Evolutionary conservation across 495 filamentous ascomycete genomes (phyloP).

Genomic region (Penicillium bovifimosum): DNA sequence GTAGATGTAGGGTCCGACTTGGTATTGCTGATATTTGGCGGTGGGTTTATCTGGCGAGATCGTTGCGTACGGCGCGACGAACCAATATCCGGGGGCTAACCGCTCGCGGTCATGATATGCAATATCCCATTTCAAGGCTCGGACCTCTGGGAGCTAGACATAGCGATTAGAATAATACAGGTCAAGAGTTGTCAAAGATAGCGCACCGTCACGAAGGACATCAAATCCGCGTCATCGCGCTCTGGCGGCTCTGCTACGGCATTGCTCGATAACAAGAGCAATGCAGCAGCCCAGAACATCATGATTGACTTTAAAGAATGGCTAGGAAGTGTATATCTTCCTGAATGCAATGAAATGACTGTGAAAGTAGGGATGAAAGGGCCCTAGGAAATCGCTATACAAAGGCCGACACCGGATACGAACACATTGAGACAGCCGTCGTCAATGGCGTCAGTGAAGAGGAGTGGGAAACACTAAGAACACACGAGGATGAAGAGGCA

Average conservation of each 20-base stretch:
- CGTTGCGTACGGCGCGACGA: constrained; percentile 37
- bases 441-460: not conserved
- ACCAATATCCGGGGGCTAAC: constrained; percentile 37
- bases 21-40: constrained; percentile 34
- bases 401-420: constrained; percentile 1
- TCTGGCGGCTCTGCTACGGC: constrained; percentile 27
- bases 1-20: constrained; percentile 43
- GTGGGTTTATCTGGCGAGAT: constrained; percentile 22
- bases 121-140: constrained; percentile 29
- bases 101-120: constrained; percentile 21
- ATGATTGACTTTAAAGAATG: constrained; percentile 28
- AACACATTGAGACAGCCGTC: not conserved
- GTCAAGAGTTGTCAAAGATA: not conserved
- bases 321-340: constrained; percentile 27
- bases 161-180: not conserved
- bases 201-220: constrained; percentile 38
- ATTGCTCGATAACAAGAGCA: constrained; percentile 24
- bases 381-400: not conserved
- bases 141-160: constrained; percentile 26
- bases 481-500: not conserved
- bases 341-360: not conserved
- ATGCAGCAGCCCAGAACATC: constrained; percentile 25
- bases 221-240: constrained; percentile 31
- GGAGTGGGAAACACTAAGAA: not conserved
- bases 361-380: not conserved